Evolutionary conservation across 2,329 filamentous ascomycete species (phyloP), one percentile per base, ranked within the genome.

Genomic region (Ophiocordyceps camponoti-saundersi): DNA sequence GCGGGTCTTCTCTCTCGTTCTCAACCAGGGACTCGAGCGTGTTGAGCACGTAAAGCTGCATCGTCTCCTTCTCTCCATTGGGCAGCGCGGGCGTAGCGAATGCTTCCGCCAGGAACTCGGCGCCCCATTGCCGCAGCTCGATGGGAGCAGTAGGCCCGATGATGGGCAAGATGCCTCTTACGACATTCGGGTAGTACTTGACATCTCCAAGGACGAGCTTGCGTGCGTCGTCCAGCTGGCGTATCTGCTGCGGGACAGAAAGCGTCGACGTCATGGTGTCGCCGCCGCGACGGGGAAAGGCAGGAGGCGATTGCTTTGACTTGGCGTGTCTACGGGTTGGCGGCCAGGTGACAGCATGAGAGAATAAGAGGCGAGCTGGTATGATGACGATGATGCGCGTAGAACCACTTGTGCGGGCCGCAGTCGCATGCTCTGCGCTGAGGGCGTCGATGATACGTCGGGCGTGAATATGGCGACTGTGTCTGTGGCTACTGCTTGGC

Each of bases 91-190:
- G 92, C 50, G 86, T 93, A 48, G 92, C 83, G 66, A 98, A 96
- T 2, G 89, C 88, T 69, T 98, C 92, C 48, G 90, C 88, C 42
- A 98, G 72, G 60, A 98, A 98, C 51, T 95, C 89, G 52, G 89
- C 82, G 23, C 90, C 92, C 92, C 92, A 98, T 82, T 89, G 73
- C 64, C 88, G 83, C 57, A 96, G 70, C 64, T 94, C 86, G 48
- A 95, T 66, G 50, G 78, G 75, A 52, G 85, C 75, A 53, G 74
- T 72, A 46, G 83, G 77, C 50, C 82, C 80, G 63, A 95, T 85
- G 57, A 96, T 89, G 48, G 89, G 88, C n/a, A 96, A 70, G 52
- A 96, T 87, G 44, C 87, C 88, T 59, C 86, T 85, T 52, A 98
- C 82, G 60, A 98, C 90, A 63, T 85, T 86, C 45, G 83, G 80